Evolutionary conservation across 805 yeast genomes (phyloP), one percentile per base, ranked within the genome.

Genomic region (Ogataea neopini): DNA sequence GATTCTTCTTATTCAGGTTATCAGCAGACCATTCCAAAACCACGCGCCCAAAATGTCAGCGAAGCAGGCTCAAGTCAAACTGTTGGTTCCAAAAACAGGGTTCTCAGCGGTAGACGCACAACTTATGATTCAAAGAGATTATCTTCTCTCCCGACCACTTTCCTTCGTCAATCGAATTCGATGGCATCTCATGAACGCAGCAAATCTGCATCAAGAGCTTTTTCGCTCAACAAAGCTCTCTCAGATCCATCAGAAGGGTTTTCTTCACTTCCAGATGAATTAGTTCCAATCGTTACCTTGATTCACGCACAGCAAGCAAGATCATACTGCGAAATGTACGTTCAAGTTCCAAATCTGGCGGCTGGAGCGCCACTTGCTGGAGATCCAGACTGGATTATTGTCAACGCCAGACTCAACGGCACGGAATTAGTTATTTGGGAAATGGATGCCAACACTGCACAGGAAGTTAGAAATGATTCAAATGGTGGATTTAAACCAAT

Each of bases 251-350:
- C 52, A 6, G 56, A 61, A 8, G 50, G 45, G 4, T 47, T 51
- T 34, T 29, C 54, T 3, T 43, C 51, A 64, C 61, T 72, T 14
- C 86, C 90, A 0, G 79, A 79, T 13, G 92, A 87, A 60, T 71
- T 88, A 60, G 66, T 80, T 13, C 95, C 96, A 0, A 75, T 86
- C 9, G 77, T 88, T 32, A 83, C 88, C 17, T 72, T 88, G 53
- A 71, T 86, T 46, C 77, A 79, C 39, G 82, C 90, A 15, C 96
- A 88, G 60, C 80, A 80, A 51, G 74, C 80, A 19, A 73, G 96
- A 40, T 72, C 79, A 6, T 88, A 88, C 63, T 73, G 70, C 38
- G 78, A 74, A 50, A 52, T 58, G 56, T 48, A 43, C 42, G 63
- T 59, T 13, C 56, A 57, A 39, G 59, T 64, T n/a, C 66, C 62